Evolutionary conservation across 176 grass and related monocot species (phyloP).

Genomic region (Eragrostis curvula): DNA sequence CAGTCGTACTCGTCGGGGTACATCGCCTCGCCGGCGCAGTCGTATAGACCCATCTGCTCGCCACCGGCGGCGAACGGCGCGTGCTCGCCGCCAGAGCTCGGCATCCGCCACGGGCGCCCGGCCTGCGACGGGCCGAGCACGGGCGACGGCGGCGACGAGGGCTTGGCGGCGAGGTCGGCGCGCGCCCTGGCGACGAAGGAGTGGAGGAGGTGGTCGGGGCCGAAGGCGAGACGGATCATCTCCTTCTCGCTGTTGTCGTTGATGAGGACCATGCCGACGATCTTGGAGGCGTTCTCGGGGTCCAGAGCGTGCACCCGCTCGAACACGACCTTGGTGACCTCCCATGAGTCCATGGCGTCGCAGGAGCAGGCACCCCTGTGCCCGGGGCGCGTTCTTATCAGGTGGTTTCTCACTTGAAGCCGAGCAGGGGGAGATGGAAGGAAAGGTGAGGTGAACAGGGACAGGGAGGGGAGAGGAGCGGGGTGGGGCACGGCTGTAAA

Average conservation of each 20-base stretch:
- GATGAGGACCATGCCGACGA: conserved; percentile 76
- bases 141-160: conserved; percentile 4
- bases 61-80: conserved; percentile 10
- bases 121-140: not conserved
- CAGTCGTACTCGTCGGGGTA: conserved; percentile 38
- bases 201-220: conserved; percentile 70
- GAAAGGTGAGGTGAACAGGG: not conserved
- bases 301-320: conserved; percentile 69
- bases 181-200: conserved; percentile 57
- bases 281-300: conserved; percentile 71
- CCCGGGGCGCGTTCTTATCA: not conserved
- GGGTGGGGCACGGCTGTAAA: conserved; percentile 20
- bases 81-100: not conserved
- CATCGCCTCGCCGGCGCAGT: conserved; percentile 23
- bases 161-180: conserved; percentile 47
- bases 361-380: not conserved
- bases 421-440: not conserved
- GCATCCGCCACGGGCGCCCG: not conserved
- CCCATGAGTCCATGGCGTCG: conserved; percentile 67
- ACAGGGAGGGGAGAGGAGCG: not conserved
- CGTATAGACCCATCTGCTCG: conserved; percentile 20
- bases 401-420: not conserved
- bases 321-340: conserved; percentile 73
- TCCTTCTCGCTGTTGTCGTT: conserved; percentile 76
- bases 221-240: conserved; percentile 81